These are phyloP conservation scores for Solanum hybrid DNA, from an alignment of 305 asterid genomes.

Conservation along the genomic window DNA sequence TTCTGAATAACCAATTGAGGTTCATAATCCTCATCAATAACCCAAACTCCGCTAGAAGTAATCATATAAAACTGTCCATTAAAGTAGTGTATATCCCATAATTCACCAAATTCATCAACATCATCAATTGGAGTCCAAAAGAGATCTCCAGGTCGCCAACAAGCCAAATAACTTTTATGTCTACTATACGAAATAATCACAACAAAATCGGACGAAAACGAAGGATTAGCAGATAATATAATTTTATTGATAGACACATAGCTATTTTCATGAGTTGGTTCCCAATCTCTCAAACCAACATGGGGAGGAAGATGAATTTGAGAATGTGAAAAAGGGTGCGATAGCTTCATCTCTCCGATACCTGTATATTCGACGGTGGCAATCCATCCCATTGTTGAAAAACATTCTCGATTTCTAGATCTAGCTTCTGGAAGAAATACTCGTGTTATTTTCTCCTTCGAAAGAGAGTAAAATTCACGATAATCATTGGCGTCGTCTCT, in stretches of 20 bases:
- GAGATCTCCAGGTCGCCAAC: not conserved
- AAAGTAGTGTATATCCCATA: not conserved
- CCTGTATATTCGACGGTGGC: not conserved
- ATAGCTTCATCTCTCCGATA: not conserved
- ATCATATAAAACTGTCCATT: not conserved
- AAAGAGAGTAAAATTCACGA: not conserved
- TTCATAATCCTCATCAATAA: not conserved
- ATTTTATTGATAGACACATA: not conserved
- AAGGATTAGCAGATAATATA: not conserved
- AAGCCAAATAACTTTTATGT: not conserved
- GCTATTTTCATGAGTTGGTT: not conserved
- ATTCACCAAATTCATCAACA: not conserved
- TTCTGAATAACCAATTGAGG: not conserved
- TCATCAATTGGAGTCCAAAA: not conserved
- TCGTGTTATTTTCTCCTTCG: not conserved
- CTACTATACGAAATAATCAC: not conserved
- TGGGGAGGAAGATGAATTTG: not conserved
- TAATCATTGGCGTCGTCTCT: not conserved
- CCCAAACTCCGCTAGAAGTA: not conserved
- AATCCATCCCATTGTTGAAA: not conserved
- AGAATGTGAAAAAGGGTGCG: not conserved
- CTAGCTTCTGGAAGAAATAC: not conserved
- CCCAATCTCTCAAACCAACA: not conserved
- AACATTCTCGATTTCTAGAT: not conserved
- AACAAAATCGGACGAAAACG: not conserved